Conservation (phyloP, 1,284 basidiomycete genomes). For the Leccinum huronense region DNA sequence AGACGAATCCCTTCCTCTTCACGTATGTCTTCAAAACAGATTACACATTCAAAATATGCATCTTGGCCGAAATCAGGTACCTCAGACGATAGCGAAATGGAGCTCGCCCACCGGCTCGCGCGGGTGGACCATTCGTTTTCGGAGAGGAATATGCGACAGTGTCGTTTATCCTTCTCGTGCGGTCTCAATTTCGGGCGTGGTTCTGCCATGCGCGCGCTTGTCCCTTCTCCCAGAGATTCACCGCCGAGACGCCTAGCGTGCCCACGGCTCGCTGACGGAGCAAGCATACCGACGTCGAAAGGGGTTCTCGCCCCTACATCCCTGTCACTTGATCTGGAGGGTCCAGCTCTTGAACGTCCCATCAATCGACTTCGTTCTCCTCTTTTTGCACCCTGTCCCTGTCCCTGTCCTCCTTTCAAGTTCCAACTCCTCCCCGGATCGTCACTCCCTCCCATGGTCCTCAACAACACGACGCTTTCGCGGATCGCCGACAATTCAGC, state of each 20-base stretch:
- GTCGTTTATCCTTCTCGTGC: conserved; percentile 25
- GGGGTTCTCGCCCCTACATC: conserved; percentile 1
- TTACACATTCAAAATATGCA: conserved; percentile 40
- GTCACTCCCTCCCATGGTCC: conserved; percentile 14
- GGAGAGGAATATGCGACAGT: conserved; percentile 15
- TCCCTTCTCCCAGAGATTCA: conserved; percentile 4
- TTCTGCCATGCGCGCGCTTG: conserved; percentile 5
- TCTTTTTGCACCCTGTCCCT: not conserved
- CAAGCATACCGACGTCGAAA: not conserved
- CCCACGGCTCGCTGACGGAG: not conserved
- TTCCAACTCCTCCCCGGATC: not conserved
- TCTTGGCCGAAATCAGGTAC: conserved; percentile 7
- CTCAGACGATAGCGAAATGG: not conserved
- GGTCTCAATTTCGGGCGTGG: conserved; percentile 8
- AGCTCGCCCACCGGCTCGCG: not conserved
- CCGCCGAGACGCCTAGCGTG: not conserved
- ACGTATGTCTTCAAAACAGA: conserved; percentile 55
- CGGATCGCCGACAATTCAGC: conserved; percentile 12
- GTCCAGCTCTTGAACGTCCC: not conserved
- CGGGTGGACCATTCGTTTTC: not conserved
- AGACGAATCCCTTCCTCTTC: conserved; percentile 37
- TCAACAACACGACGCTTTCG: conserved; percentile 24
- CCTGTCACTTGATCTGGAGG: conserved; percentile 6
- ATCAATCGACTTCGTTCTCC: not conserved
- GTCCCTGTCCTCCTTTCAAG: not conserved